A percentile compares a stretch with the other conserved stretches of the same genome.
Evolutionary conservation across 108 stramenopile genomes (phyloP).

Genomic region (Discostella stelligeroides): DNA sequence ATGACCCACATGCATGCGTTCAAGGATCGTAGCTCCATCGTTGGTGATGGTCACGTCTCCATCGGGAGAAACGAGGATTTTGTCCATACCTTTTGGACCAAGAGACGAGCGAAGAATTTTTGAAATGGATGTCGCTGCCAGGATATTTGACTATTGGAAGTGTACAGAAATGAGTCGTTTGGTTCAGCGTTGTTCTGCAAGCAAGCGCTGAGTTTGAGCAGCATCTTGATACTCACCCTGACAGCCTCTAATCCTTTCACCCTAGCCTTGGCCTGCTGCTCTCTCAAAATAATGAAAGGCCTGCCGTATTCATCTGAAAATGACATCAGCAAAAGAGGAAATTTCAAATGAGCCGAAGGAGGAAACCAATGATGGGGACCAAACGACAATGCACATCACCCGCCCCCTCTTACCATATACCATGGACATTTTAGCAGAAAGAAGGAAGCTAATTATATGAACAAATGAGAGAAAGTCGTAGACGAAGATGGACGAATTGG

Average conservation of each 20-base stretch:
- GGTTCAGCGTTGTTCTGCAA: not conserved
- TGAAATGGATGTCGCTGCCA: constrained; percentile 96
- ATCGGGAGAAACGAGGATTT: constrained; percentile 97
- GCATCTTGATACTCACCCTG: constrained; percentile 33
- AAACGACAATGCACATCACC: not conserved
- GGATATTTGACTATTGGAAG: constrained; percentile 87
- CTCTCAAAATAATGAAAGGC: constrained; percentile 98
- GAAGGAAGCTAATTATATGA: not conserved
- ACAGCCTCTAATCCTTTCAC: constrained; percentile 97
- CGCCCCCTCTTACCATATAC: constrained; percentile 43
- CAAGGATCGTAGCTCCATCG: constrained; percentile 98
- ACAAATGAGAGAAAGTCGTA: not conserved
- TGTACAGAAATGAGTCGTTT: constrained; percentile 1
- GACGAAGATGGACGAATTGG: not conserved
- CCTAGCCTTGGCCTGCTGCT: constrained; percentile 96
- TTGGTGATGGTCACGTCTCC: constrained; percentile 99
- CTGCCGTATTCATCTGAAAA: constrained; percentile 98
- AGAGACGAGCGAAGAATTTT: constrained; percentile 94
- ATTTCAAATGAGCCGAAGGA: not conserved
- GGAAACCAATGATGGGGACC: not conserved
- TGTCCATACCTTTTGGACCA: constrained; percentile 99
- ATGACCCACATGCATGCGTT: constrained; percentile 94
- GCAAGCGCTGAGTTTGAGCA: not conserved
- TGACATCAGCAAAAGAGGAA: not conserved
- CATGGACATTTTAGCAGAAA: constrained; percentile 43